Conservation (phyloP, 1,284 basidiomycete species). For the Uromyces viciae-fabae region DNA sequence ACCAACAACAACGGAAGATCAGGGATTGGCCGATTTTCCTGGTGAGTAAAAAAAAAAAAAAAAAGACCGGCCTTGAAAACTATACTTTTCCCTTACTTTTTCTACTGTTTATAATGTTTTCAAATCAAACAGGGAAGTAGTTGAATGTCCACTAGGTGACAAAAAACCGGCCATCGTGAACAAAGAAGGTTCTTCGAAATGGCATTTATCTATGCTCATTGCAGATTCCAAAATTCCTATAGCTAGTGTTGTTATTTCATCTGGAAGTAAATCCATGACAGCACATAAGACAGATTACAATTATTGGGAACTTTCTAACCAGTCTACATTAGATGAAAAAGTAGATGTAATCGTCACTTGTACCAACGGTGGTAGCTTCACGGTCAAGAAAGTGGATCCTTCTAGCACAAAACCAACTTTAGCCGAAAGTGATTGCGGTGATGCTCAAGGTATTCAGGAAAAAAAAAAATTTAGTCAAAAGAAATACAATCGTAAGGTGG, state of each 20-base stretch:
- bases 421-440: neutral
- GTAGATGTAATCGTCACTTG: constrained; percentile 21
- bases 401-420: neutral
- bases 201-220: constrained; percentile 19
- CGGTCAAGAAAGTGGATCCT: neutral
- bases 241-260: neutral
- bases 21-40: constrained; percentile 10
- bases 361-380: neutral
- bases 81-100: neutral
- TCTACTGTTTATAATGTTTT: neutral
- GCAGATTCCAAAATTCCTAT: neutral
- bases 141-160: neutral
- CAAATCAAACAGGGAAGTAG: constrained; percentile 2
- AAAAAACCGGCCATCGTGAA: neutral
- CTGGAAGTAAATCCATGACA: neutral
- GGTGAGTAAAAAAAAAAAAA: no score
- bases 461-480: no score
- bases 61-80: no score
- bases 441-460: no score
- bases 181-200: constrained; percentile 33
- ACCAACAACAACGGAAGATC: neutral
- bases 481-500: no score
- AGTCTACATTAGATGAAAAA: neutral
- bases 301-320: constrained; percentile 21
- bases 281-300: constrained; percentile 8